A percentile compares a stretch with the other conserved stretches of the same genome.
These are phyloP conservation scores for Colletotrichum costaricense DNA, from an alignment of 2,329 filamentous ascomycete species.

Conservation along the genomic window DNA sequence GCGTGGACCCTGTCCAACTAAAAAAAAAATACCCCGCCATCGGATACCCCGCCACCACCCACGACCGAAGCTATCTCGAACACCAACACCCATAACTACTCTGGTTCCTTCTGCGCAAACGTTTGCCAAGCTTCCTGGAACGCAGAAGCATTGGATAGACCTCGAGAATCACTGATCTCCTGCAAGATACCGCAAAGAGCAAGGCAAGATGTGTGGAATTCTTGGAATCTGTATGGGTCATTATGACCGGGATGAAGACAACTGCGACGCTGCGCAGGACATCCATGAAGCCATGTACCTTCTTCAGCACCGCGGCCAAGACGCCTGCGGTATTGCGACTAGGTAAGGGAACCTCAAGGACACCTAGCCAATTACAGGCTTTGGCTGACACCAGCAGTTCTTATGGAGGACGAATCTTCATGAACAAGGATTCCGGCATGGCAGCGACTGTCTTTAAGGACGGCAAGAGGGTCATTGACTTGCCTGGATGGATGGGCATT, in stretches of 20 bases:
- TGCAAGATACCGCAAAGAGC: neutral
- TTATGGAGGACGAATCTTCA: conserved; percentile 82
- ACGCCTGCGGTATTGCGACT: conserved; percentile 85
- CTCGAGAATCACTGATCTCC: neutral
- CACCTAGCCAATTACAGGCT: conserved; percentile 49
- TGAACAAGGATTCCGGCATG: conserved; percentile 92
- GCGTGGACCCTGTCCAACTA: conserved; percentile 20
- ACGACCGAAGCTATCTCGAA: conserved; percentile 20
- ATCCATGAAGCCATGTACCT: conserved; percentile 79
- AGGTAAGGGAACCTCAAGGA: neutral
- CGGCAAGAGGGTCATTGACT: conserved; percentile 61
- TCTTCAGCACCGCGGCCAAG: conserved; percentile 79
- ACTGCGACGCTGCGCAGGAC: conserved; percentile 65
- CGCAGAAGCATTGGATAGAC: neutral
- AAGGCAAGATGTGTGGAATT: conserved; percentile 29
- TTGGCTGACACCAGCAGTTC: conserved; percentile 49
- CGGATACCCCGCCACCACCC: conserved; percentile 19
- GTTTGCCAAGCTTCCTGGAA: neutral
- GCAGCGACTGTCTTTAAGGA: conserved; percentile 87
- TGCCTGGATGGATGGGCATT: conserved; percentile 52
- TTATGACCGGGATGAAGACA: conserved; percentile 16
- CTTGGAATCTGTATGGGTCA: conserved; percentile 26
- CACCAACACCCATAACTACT: conserved; percentile 1
- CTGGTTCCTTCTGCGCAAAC: neutral
- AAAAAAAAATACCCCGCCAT: conserved; percentile 27